These are phyloP conservation scores for Penicillium salamii DNA, from an alignment of 495 filamentous ascomycete species.

Conservation along the genomic window DNA sequence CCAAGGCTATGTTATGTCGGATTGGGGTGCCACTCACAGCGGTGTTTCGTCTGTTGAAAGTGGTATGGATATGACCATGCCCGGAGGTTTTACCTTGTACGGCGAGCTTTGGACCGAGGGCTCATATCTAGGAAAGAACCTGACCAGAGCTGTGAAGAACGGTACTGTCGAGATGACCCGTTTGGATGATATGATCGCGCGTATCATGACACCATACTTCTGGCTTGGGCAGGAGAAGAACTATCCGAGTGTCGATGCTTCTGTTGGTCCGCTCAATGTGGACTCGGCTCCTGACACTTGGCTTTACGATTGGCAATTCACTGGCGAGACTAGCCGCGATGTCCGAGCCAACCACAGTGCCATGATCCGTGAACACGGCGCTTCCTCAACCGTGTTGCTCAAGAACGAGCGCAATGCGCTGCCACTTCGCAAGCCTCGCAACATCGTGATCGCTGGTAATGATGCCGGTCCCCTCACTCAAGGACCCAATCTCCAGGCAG, in stretches of 20 bases:
- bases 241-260: slow-evolving; percentile 43
- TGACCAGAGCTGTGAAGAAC: slow-evolving; percentile 44
- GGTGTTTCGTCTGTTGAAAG: slow-evolving; percentile 49
- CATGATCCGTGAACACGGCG: slow-evolving; percentile 54
- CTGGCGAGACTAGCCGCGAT: slow-evolving; percentile 42
- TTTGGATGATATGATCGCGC: slow-evolving; percentile 47
- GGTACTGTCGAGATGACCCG: slow-evolving; percentile 61
- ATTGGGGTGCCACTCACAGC: slow-evolving; percentile 59
- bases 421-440: slow-evolving; percentile 49
- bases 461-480: slow-evolving; percentile 57
- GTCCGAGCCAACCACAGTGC: slow-evolving; percentile 53
- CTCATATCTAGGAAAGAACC: slow-evolving; percentile 52
- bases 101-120: slow-evolving; percentile 62
- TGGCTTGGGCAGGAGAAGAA: slow-evolving; percentile 49
- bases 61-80: slow-evolving; percentile 60
- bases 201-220: slow-evolving; percentile 56
- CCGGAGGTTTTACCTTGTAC: slow-evolving; percentile 34
- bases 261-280: slow-evolving; percentile 60
- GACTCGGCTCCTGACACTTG: slow-evolving; percentile 62
- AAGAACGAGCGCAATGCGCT: slow-evolving; percentile 58
- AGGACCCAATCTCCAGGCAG: slow-evolving; percentile 37
- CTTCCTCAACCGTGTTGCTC: slow-evolving; percentile 57
- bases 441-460: slow-evolving; percentile 59
- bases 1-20: slow-evolving; percentile 59
- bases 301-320: slow-evolving; percentile 52